A percentile compares a stretch with the other conserved stretches of the same genome.
phyloP scores from a whole-genome alignment of 2,329 filamentous ascomycete genomes.

The Trichoderma breve region DNA sequence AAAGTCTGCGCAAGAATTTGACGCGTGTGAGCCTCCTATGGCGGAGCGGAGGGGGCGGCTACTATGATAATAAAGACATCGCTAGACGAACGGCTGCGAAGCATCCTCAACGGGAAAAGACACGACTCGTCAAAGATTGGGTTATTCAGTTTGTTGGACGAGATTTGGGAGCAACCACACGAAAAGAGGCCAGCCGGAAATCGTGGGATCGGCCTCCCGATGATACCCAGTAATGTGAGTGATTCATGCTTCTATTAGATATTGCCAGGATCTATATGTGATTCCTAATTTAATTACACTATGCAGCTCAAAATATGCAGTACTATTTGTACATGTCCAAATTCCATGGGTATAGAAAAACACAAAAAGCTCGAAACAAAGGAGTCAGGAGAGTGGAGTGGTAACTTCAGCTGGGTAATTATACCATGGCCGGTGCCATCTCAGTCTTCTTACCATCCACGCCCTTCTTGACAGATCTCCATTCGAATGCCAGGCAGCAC shows the following conservation, averaged over 20 bases:
- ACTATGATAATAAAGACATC: constrained; percentile 55
- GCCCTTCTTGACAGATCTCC: constrained; percentile 54
- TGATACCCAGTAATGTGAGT: constrained; percentile 37
- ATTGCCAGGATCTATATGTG: background rate
- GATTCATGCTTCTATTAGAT: background rate
- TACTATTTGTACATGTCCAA: background rate
- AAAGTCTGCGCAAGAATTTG: constrained; percentile 70
- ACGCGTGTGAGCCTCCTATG: constrained; percentile 68
- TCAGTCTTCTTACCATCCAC: constrained; percentile 30
- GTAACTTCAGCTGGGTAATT: background rate
- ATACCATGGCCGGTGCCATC: constrained; percentile 12
- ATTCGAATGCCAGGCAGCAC: constrained; percentile 44
- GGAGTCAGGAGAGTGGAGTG: background rate
- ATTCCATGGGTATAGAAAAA: background rate
- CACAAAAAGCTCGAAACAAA: constrained; percentile 5
- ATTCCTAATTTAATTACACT: background rate
- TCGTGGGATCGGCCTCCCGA: constrained; percentile 43
- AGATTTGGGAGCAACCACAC: constrained; percentile 27
- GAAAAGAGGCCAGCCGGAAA: constrained; percentile 19
- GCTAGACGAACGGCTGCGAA: constrained; percentile 28
- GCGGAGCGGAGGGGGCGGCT: constrained; percentile 50
- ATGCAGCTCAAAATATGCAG: background rate
- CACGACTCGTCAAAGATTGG: constrained; percentile 71
- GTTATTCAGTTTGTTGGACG: constrained; percentile 64
- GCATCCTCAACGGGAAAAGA: constrained; percentile 59